Base-by-base conservation (phyloP, 441 rosid species). In the Syzygium malaccense region DNA sequence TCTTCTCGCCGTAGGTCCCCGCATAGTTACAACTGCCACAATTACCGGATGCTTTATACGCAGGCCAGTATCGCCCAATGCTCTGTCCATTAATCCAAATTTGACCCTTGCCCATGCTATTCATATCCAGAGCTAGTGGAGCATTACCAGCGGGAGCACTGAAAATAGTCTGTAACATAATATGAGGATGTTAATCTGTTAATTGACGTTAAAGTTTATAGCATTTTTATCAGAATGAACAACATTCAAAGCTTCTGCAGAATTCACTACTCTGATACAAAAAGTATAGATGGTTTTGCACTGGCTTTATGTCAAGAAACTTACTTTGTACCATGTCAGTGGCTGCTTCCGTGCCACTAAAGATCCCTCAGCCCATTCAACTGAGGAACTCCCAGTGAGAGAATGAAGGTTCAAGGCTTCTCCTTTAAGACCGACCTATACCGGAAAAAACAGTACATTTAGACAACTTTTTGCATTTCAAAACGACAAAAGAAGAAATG, bases 101-200 rank as follows among this genome's bases (percentile, higher is more conserved):
- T 91, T 97, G 99, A 85, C 99, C 99, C 93, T 98, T 98, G 26
- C 98, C 97, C 99, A 98, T 98, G 91, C 97, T 96, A 87, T 92
- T 91, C 99, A 98, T 96, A 90, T 98, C 99, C 62, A 98, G 90
- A 89, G 99, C 99, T 91, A 98, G 88, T 3, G 99, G 99, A 1
- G 97, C 75, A 88, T 94, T 91, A 33, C 99, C 99, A 54, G 96
- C 96, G 1, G 99, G 99, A 86, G 99, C 98, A 88, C 92, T 95
- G 94, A 98, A 97, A 7, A 93, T 95, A 23, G 99, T 96, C 99
- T 98, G 93, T 86, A 89, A 89, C 64, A 91, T 58, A 79, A 88
- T 48, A 88, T 62, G 91, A 88, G 32, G 55, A 85, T 86, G 88
- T 92, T 88, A 92, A 66, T 88, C 33, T 33, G 83, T 75, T 20